Conservation (phyloP, 1,284 basidiomycete species). For the Irpex sp. region DNA sequence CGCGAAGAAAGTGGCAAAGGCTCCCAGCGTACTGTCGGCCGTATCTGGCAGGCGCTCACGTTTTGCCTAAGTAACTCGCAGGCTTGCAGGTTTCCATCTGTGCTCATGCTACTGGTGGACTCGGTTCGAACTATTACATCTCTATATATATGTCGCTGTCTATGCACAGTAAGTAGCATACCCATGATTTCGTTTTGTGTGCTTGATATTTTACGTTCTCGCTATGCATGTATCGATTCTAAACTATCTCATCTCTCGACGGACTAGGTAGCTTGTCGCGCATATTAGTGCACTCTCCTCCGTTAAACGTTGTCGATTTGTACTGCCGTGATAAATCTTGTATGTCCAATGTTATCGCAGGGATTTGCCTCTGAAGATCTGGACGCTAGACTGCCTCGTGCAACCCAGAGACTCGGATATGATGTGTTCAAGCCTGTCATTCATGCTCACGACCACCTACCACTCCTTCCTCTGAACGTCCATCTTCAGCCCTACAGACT, state of each 20-base stretch:
- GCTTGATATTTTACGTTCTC: neutral
- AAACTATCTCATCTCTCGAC: neutral
- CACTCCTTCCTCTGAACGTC: neutral
- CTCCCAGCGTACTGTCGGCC: constrained; percentile 44
- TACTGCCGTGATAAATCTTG: neutral
- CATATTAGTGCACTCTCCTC: neutral
- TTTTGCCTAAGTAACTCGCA: constrained; percentile 29
- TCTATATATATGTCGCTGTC: neutral
- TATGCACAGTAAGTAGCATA: neutral
- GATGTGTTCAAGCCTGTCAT: neutral
- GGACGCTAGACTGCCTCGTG: no score
- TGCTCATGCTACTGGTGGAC: no score
- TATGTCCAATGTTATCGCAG: neutral
- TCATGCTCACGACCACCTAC: neutral
- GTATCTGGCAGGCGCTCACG: constrained; percentile 41
- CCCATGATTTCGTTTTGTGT: neutral
- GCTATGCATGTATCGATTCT: neutral
- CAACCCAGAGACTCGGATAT: no score
- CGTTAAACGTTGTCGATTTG: constrained; percentile 2
- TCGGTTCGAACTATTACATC: neutral
- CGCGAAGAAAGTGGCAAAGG: constrained; percentile 22
- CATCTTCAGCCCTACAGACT: neutral
- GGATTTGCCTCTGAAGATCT: neutral
- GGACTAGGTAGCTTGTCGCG: neutral
- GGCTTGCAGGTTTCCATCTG: no score